Evolutionary conservation across 1,139 yeast genomes (phyloP), one percentile per base, ranked within the genome.

Genomic region (Pichia sp.): DNA sequence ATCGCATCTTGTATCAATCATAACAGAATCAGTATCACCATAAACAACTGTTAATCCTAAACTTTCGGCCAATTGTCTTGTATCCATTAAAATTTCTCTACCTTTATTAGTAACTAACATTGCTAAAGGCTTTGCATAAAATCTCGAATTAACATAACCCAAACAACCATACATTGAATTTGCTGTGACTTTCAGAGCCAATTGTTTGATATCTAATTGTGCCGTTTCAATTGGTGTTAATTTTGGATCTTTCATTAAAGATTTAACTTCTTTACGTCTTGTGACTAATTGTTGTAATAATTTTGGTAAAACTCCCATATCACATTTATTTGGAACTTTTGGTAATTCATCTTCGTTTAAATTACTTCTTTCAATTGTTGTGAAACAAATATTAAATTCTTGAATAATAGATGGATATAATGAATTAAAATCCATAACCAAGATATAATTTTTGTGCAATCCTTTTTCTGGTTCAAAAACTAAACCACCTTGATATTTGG

Each of bases 101-200:
- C 99, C 99, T 67, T 90, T 89, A 64, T 83, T 86, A 1, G 99
- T 95, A 49, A 91, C 96, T 65, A 95, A 74, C 91, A 89, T 89
- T 8, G 99, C 99, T 61, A 95, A 75, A 0, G 98, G 97, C 64
- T 89, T 85, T 14, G 99, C 99, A 66, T 91, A 93, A 68, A 95
- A 95, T 63, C 99, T 79, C 28, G 98, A 90, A 62, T 86, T 80
- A 13, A 87, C 86, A 68, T 84, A 91, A 59, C 99, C 99, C 62
- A 95, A 78, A 79, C 99, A 95, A 66, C 99, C 99, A 71, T 95
- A 95, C 98, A 95, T 93, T 33, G 99, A 93, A 70, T 95, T 95
- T 22, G 99, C 99, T 2, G 99, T 95, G 64, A 95, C 77, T 68
- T 95, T 95, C 66, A 95, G 79, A 0, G 99, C 99, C 66, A 87